These are phyloP conservation scores for Brassica incana DNA, from an alignment of 345 rosid genomes.

Conservation along the genomic window DNA sequence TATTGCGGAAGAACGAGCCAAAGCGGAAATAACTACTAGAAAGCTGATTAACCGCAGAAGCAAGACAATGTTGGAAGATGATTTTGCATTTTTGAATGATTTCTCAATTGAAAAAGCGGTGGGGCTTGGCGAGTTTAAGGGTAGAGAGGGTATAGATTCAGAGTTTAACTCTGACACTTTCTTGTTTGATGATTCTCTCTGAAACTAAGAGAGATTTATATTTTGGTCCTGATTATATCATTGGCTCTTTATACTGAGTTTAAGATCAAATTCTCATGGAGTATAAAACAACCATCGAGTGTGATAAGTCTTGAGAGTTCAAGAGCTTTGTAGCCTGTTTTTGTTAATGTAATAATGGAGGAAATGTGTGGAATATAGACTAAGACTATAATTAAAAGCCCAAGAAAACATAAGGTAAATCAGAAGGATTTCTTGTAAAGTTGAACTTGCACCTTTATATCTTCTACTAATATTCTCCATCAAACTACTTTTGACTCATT, in stretches of 20 bases:
- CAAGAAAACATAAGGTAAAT: neutral
- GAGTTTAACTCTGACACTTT: conserved; percentile 44
- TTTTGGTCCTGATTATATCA: conserved; percentile 6
- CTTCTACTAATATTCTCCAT: neutral
- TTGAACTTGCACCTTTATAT: conserved; percentile 34
- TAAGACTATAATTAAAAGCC: neutral
- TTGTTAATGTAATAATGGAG: conserved; percentile 42
- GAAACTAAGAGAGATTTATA: conserved; percentile 9
- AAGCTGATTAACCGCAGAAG: conserved; percentile 23
- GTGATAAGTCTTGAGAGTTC: neutral
- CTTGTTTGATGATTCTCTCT: conserved; percentile 40
- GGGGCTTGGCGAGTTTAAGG: conserved; percentile 57
- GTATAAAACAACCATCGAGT: neutral
- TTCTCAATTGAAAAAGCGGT: conserved; percentile 46
- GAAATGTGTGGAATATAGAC: conserved; percentile 34
- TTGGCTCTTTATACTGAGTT: neutral
- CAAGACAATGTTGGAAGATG: conserved; percentile 40
- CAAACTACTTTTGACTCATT: neutral
- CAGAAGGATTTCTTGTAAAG: conserved; percentile 26
- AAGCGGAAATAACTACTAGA: conserved; percentile 17
- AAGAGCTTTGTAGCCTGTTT: neutral
- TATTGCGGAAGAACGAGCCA: neutral
- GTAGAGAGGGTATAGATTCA: conserved; percentile 55
- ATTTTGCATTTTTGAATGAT: conserved; percentile 38
- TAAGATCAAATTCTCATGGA: neutral